A percentile compares a stretch with the other conserved stretches of the same genome.
phyloP scores from a whole-genome alignment of 2,329 filamentous ascomycete genomes.

The Pseudocercospora crystallina region DNA sequence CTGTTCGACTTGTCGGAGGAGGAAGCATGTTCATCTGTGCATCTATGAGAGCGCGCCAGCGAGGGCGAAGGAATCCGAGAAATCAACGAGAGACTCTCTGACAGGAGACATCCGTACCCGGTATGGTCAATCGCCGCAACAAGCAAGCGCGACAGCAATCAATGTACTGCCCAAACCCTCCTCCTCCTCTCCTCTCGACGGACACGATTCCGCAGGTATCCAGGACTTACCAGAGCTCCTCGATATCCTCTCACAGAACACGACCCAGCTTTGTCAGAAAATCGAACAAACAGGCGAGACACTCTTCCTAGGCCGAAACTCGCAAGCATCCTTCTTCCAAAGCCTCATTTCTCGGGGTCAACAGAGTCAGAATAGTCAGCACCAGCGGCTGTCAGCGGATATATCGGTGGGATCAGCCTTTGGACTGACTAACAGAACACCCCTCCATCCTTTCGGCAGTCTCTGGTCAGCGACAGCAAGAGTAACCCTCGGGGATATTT shows the following conservation, averaged over 20 bases:
- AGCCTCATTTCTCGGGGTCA: neutral
- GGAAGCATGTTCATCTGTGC: slow-evolving; percentile 10
- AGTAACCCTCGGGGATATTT: slow-evolving; percentile 5
- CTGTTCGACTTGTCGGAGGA: slow-evolving; percentile 4
- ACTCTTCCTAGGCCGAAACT: slow-evolving; percentile 7
- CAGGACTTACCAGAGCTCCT: too few species aligned
- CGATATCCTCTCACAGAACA: too few species aligned
- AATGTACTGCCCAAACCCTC: too few species aligned
- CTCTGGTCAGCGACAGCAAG: slow-evolving; percentile 7
- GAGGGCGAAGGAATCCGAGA: too few species aligned
- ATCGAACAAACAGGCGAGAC: slow-evolving; percentile 8
- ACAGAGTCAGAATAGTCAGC: neutral
- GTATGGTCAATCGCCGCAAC: too few species aligned
- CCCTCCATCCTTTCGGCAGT: slow-evolving; percentile 8
- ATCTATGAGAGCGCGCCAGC: slow-evolving; percentile 1
- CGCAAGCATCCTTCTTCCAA: slow-evolving; percentile 3
- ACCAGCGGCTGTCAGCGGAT: neutral
- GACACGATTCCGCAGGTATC: too few species aligned
- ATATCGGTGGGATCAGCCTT: slow-evolving; percentile 4
- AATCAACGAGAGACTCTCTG: too few species aligned
- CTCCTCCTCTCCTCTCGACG: too few species aligned
- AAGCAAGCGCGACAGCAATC: too few species aligned
- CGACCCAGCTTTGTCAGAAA: too few species aligned
- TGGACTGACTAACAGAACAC: slow-evolving; percentile 9
- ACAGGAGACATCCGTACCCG: too few species aligned